Base-by-base conservation (phyloP, 331 rosid species). In the Erythrophleum ivorense region DNA sequence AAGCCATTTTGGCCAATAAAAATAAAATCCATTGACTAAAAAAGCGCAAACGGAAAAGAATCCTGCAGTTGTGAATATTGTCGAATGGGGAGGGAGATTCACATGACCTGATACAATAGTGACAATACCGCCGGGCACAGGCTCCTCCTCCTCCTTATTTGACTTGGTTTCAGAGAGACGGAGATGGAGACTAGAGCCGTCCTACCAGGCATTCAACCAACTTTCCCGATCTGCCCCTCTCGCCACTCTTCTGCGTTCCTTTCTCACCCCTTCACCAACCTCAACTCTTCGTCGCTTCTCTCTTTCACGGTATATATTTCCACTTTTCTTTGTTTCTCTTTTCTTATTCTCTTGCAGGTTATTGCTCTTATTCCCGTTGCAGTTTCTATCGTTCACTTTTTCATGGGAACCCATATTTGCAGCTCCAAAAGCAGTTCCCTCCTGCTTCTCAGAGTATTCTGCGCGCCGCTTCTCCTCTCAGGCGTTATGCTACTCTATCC, bases 101-200 rank as follows among this genome's bases (percentile, higher is more conserved):
- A 24, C 29, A 24, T 24, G 1, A 24, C 29, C 0, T 24, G 29
- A 24, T 24, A 9, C 16, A 49, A 9, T 6, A 5, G 24, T n/a
- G 41, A 7, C 43, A 6, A 0, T 0, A 36, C 9, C 46, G 12
- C 70, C 70, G 24, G 0, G 21, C 58, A 0, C 75, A 21, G 36
- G 6, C 24, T 6, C 45, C 12, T 13, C 77, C 7, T 52, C 34
- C 64, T 24, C 18, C 40, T 12, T 16, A 5, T 62, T 57, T 19
- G 48, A 9, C 66, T 38, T 33, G 36, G 16, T 36, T 66, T 21
- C 4, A 2, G 24, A 75, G 74, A 16, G 18, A 21, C 41, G 41
- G 76, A 82, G 49, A 91, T 91, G 95, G 91, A 91, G 72, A 57
- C 83, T 77, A 58, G 74, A 83, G 90, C 88, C 89, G 82, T 83